Base-by-base conservation (phyloP, 169 alveolate genomes). In the Cryptosporidium muris region DNA sequence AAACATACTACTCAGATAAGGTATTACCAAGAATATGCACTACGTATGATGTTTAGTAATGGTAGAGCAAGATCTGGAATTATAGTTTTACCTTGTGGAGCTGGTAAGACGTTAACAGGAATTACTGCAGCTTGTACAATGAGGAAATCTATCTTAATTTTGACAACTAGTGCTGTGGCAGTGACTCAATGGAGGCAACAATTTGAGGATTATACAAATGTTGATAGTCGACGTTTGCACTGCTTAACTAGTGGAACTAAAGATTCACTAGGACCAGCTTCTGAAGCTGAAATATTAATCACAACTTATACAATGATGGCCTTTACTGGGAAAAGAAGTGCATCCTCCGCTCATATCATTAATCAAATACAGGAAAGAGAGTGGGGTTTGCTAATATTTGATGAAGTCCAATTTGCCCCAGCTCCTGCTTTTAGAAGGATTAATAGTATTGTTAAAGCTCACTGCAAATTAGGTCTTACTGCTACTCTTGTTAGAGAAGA, bases 401-500 rank as follows among this genome's bases (percentile, higher is more conserved):
- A 98, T 89, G 99, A 98, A 91, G 99, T 98, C 16, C 99, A 98
- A 81, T 96, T 96, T 66, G 98, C 97, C 14, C 99, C 99, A 5
- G 99, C 99, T 16, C 96, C 97, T 6, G 95, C 97, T 51, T 98
- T 98, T 91, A 91, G 98, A 53, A 82, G 94, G 51, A 92, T 96
- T 67, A 90, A 93, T 45, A 94, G 91, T 42, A 92, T 89, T 51
- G 95, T 95, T 48, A 93, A 96, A 80, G 92, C 98, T 8, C 99
- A 97, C 89, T 97, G 98, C 80, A 97, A 97, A 82, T 91, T 97
- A 51, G 99, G 99, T 1, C 93, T 98, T 37, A 98, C 99, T 4
- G 99, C 99, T 11, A 98, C 99, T 4, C 95, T 98, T 49, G 99
- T 98, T 40, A 92, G 99, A 94, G 99, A 98, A 81, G 99, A 98